Evolutionary conservation across 208 protist genomes (phyloP).

Genomic region (Zelonia costaricensis): DNA sequence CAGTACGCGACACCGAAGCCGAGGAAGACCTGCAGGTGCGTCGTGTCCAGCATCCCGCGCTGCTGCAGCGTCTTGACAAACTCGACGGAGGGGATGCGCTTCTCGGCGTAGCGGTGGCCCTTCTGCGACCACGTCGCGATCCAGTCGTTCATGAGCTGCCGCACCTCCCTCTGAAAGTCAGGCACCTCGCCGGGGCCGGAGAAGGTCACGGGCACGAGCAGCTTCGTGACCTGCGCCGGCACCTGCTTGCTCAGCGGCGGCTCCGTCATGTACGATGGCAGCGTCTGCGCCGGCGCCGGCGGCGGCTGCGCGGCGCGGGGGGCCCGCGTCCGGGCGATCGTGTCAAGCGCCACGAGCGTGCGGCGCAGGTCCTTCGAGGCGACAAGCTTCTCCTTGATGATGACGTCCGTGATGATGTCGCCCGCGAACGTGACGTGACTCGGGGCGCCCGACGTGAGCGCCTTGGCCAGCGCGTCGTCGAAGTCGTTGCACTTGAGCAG

Average conservation of each 20-base stretch:
- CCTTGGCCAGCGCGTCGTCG: conserved; percentile 86
- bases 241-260: conserved; percentile 61
- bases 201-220: conserved; percentile 53
- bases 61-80: conserved; percentile 84
- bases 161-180: conserved; percentile 46
- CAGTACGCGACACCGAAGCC: conserved; percentile 76
- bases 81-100: conserved; percentile 56
- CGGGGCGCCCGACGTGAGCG: conserved; percentile 30
- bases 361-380: conserved; percentile 57
- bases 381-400: conserved; percentile 85
- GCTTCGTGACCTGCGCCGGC: conserved; percentile 36
- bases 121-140: conserved; percentile 52
- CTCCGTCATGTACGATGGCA: conserved; percentile 43
- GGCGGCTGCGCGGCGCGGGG: conserved; percentile 16
- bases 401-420: conserved; percentile 61
- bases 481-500: conserved; percentile 88
- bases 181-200: conserved; percentile 47
- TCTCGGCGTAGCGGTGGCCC: conserved; percentile 42
- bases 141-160: conserved; percentile 84
- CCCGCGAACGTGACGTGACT: conserved; percentile 76
- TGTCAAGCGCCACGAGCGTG: conserved; percentile 76
- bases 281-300: conserved; percentile 21
- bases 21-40: conserved; percentile 84
- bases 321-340: conserved; percentile 50
- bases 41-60: conserved; percentile 80